phyloP scores from a whole-genome alignment of 2,329 filamentous ascomycete genomes.

The Claviceps humidiphila region DNA sequence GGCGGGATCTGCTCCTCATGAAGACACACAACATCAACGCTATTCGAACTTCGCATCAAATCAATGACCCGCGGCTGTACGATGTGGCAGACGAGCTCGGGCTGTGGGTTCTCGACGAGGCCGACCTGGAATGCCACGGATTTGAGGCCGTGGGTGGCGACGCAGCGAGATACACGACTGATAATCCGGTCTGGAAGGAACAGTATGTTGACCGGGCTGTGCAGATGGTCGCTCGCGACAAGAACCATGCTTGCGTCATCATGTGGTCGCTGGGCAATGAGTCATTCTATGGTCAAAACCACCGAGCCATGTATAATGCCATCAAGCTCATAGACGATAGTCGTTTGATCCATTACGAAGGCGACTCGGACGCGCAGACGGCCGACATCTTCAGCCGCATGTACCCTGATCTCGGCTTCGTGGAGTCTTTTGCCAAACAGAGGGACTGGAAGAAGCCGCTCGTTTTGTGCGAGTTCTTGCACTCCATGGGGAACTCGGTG shows the following conservation, averaged over 20 bases:
- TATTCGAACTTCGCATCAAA: slow-evolving; percentile 54
- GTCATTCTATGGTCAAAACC: slow-evolving; percentile 55
- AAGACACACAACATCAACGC: slow-evolving; percentile 59
- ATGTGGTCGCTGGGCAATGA: slow-evolving; percentile 65
- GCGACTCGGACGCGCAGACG: slow-evolving; percentile 41
- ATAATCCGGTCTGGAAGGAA: slow-evolving; percentile 47
- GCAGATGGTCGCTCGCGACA: slow-evolving; percentile 47
- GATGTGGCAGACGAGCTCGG: slow-evolving; percentile 50
- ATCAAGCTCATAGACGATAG: slow-evolving; percentile 43
- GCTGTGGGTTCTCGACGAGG: slow-evolving; percentile 48
- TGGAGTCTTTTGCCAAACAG: slow-evolving; percentile 26
- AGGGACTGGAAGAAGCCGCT: slow-evolving; percentile 40
- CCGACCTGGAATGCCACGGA: slow-evolving; percentile 41
- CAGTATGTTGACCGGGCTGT: slow-evolving; percentile 55
- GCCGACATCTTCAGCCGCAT: slow-evolving; percentile 54
- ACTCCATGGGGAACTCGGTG: slow-evolving; percentile 62
- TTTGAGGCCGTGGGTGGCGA: slow-evolving; percentile 28
- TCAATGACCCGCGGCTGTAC: slow-evolving; percentile 46
- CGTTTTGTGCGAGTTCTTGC: slow-evolving; percentile 40
- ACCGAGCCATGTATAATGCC: slow-evolving; percentile 53
- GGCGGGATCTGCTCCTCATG: slow-evolving; percentile 50
- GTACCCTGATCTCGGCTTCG: slow-evolving; percentile 43
- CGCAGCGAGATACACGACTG: slow-evolving; percentile 31
- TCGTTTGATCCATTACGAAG: slow-evolving; percentile 53
- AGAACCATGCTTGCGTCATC: slow-evolving; percentile 50